Percentiles rank a stretch among this genome's conserved stretches.
Evolutionary conservation across 2,329 filamentous ascomycete species (phyloP).

Genomic region (Didymella sp.): DNA sequence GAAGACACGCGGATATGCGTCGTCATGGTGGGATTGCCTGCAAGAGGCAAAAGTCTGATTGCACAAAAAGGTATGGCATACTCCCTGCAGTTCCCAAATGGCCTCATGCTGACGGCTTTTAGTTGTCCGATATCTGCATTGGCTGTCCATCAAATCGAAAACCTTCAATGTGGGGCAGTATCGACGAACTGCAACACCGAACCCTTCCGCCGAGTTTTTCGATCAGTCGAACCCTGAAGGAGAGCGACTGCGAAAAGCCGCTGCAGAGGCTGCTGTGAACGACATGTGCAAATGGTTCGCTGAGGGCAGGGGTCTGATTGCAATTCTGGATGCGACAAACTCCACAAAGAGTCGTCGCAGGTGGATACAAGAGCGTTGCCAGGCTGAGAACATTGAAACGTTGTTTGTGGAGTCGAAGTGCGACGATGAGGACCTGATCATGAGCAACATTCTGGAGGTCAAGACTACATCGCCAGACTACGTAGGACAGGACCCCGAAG

Average conservation of each 20-base stretch:
- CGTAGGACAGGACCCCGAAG: conserved; percentile 88
- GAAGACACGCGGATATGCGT: conserved; percentile 98
- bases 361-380: conserved; percentile 87
- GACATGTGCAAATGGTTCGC: conserved; percentile 97
- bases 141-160: conserved; percentile 91
- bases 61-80: conserved; percentile 84
- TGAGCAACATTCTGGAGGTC: conserved; percentile 97
- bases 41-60: conserved; percentile 95
- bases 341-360: conserved; percentile 86
- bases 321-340: conserved; percentile 95
- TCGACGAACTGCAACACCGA: conserved; percentile 85
- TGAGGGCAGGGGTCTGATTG: conserved; percentile 78
- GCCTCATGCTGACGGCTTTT: conserved; percentile 2
- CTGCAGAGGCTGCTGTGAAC: conserved; percentile 86
- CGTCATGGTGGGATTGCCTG: conserved; percentile 97
- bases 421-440: conserved; percentile 93
- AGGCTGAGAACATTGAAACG: conserved; percentile 80
- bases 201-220: conserved; percentile 94
- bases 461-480: conserved; percentile 98
- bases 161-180: conserved; percentile 99
- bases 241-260: conserved; percentile 84
- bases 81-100: not conserved
- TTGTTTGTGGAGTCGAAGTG: conserved; percentile 97
- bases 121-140: conserved; percentile 81
- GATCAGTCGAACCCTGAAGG: conserved; percentile 89